Evolutionary conservation across 805 yeast genomes (phyloP), one percentile per base, ranked within the genome.

Genomic region (Kazachstania viticola): DNA sequence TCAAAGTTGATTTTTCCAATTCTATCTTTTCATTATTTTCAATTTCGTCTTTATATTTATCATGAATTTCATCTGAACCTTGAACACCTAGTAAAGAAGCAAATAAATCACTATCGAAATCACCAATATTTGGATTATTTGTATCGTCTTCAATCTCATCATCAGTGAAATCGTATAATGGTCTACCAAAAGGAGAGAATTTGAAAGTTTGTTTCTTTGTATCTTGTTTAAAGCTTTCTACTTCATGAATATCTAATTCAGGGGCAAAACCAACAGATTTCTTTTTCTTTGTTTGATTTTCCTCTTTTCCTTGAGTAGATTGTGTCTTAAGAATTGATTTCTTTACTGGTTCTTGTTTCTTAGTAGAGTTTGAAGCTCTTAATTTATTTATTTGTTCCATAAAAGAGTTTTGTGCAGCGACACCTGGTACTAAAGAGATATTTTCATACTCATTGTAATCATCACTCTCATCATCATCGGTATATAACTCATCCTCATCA

Each of bases 231-330:
- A 51, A 33, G 34, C 41, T 56, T 33, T 54, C 58, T 13, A 56
- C 51, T 35, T 54, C 59, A 32, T 44, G 44, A 14, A 56, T 45
- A 34, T 54, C 56, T 8, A 55, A 40, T n/a, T 37, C 31, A 4
- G 45, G 27, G 2, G 60, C 61, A 38, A 56, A 56, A 3, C 54
- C 51, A 25, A 56, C 59, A 26, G 33, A 35, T 30, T 54, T 56
- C 31, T 45, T 45, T 9, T 33, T 38, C 24, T 44, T 43, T 3
- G 34, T 21, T 11, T 23, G 18, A n/a, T n/a, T n/a, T n/a, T n/a
- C n/a, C 14, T 30, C 21, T 21, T 33, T 15, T 21, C 25, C 19
- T 26, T 14, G 14, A 14, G 9, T 11, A 19, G 22, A 8, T 8
- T 9, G 9, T 18, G 27, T 32, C 25, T 41, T 40, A n/a, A 45